Conservation (phyloP, 116 monocot species). For the Cymodocea nodosa region DNA sequence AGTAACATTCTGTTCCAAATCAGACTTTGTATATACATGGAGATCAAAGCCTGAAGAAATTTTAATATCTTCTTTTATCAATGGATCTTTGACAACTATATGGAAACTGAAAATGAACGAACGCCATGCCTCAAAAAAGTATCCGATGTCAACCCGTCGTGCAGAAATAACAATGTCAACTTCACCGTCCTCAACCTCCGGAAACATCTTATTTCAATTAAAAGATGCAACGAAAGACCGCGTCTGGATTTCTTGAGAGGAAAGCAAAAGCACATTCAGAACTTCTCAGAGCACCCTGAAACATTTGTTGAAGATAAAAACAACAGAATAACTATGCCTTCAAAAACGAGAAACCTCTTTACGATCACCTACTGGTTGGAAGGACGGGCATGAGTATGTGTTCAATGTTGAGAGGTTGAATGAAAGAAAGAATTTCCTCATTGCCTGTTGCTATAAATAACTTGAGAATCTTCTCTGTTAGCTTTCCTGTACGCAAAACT, state of each 20-base stretch:
- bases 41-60: slow-evolving; percentile 71
- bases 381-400: slow-evolving; percentile 51
- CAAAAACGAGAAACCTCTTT: background rate
- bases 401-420: slow-evolving; percentile 58
- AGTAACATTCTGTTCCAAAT: slow-evolving; percentile 32
- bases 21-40: slow-evolving; percentile 60
- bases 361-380: slow-evolving; percentile 56
- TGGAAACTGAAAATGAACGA: slow-evolving; percentile 54
- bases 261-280: slow-evolving; percentile 13
- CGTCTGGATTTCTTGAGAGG: background rate
- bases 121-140: slow-evolving; percentile 68
- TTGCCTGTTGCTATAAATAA: slow-evolving; percentile 59
- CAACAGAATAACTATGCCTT: background rate
- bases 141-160: slow-evolving; percentile 44
- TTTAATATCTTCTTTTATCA: slow-evolving; percentile 40
- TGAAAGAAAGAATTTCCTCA: slow-evolving; percentile 45
- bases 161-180: slow-evolving; percentile 79
- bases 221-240: background rate
- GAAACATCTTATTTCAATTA: slow-evolving; percentile 30
- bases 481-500: slow-evolving; percentile 70
- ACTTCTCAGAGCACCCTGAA: slow-evolving; percentile 84
- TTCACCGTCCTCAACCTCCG: slow-evolving; percentile 42
- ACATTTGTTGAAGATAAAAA: background rate
- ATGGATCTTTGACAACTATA: slow-evolving; percentile 65
- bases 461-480: slow-evolving; percentile 82